phyloP scores from a whole-genome alignment of 2,329 filamentous ascomycete genomes.

The Lizonia empirigonia region DNA sequence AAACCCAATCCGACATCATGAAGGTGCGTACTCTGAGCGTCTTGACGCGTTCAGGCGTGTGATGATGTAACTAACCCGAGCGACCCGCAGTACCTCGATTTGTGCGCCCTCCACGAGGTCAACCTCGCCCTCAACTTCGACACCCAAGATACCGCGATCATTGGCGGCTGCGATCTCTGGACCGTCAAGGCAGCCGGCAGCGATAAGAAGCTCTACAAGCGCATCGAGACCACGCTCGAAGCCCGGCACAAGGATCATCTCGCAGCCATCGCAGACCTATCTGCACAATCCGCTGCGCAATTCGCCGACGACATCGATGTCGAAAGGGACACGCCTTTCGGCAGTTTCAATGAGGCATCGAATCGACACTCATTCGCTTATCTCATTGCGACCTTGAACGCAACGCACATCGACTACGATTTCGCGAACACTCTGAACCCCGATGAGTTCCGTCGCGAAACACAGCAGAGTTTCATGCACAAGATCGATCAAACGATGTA shows the following conservation, averaged over 20 bases:
- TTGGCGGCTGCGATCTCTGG: constrained; percentile 94
- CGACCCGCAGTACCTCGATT: constrained; percentile 77
- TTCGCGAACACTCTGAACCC: constrained; percentile 92
- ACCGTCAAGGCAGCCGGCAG: constrained; percentile 94
- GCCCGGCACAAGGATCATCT: constrained; percentile 88
- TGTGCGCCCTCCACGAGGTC: constrained; percentile 88
- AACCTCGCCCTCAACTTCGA: constrained; percentile 95
- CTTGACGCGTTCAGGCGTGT: constrained; percentile 11
- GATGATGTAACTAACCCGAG: constrained; percentile 40
- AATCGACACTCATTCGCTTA: constrained; percentile 94
- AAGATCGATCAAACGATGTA: constrained; percentile 84
- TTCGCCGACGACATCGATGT: constrained; percentile 72
- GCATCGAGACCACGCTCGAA: constrained; percentile 89
- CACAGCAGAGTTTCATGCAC: constrained; percentile 80
- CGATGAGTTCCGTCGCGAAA: constrained; percentile 85
- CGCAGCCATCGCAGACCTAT: constrained; percentile 83
- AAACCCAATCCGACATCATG: constrained; percentile 35
- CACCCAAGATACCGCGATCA: constrained; percentile 88
- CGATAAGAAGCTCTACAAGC: constrained; percentile 97
- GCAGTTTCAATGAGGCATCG: constrained; percentile 83
- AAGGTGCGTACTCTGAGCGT: constrained; percentile 42
- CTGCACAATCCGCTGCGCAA: constrained; percentile 76
- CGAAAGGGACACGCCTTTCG: constrained; percentile 88
- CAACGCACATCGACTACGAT: constrained; percentile 94
- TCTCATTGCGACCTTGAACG: constrained; percentile 93